A percentile compares a stretch with the other conserved stretches of the same genome.
Conservation (phyloP, 257 asterid species). For the Datura wrightii region DNA sequence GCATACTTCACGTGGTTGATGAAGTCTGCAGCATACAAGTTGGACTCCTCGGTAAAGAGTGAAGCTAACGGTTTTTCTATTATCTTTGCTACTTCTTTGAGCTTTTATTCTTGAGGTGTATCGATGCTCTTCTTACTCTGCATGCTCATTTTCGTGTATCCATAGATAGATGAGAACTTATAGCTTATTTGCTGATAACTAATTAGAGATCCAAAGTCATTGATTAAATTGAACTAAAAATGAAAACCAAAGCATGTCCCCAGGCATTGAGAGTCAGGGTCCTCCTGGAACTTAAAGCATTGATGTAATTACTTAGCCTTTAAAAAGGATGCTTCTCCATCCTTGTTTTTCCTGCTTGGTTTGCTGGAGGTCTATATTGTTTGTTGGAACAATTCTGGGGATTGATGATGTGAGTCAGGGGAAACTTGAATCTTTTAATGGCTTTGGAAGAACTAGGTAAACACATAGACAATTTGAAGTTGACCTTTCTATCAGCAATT, state of each 20-base stretch:
- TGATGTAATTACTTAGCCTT: not conserved
- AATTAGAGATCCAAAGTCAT: not conserved
- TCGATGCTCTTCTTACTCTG: not conserved
- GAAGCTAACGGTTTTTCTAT: not conserved
- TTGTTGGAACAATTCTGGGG: not conserved
- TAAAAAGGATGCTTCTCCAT: not conserved
- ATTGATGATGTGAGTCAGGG: not conserved
- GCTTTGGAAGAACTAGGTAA: not conserved
- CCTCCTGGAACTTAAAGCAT: conserved; percentile 18
- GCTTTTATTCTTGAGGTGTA: conserved; percentile 10
- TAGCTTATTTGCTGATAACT: conserved; percentile 15
- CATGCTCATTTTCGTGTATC: not conserved
- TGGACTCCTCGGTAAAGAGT: conserved; percentile 71
- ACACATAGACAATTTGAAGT: not conserved
- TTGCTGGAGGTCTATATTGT: not conserved
- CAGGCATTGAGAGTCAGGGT: conserved; percentile 11
- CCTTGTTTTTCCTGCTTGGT: not conserved
- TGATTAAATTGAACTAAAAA: conserved; percentile 26
- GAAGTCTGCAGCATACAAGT: conserved; percentile 70
- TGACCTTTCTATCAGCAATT: not conserved
- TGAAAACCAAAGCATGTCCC: not conserved
- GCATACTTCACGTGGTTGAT: conserved; percentile 79
- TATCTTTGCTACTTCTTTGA: not conserved
- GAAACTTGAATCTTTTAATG: not conserved
- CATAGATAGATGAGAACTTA: conserved; percentile 2